Percentiles rank a stretch among this genome's conserved stretches.
phyloP scores from a whole-genome alignment of 441 rosid species.

The Kokia cookei region DNA sequence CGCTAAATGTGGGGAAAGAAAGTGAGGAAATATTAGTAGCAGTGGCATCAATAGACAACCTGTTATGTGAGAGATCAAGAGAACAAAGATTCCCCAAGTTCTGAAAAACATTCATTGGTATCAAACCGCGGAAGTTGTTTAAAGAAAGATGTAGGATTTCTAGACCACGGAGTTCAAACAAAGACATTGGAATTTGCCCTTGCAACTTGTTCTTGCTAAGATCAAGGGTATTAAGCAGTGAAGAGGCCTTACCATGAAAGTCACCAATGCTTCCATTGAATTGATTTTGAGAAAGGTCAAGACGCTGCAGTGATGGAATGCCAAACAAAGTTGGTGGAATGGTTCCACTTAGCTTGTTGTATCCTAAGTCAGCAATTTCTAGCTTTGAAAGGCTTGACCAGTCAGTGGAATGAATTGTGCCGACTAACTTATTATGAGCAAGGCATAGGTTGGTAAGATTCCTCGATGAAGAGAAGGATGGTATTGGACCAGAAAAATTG shows the following conservation, averaged over 20 bases:
- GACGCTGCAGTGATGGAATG: slow-evolving; percentile 16
- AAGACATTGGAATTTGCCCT: slow-evolving; percentile 15
- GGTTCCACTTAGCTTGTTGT: slow-evolving; percentile 22
- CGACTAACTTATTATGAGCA: slow-evolving; percentile 7
- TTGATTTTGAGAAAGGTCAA: slow-evolving; percentile 29
- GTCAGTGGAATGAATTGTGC: slow-evolving; percentile 2
- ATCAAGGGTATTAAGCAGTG: slow-evolving; percentile 15
- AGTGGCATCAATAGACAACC: slow-evolving; percentile 12
- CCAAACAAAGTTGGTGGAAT: slow-evolving; percentile 27
- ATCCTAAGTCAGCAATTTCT: slow-evolving; percentile 9
- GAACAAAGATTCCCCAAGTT: slow-evolving; percentile 17
- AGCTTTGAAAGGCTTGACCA: slow-evolving; percentile 13
- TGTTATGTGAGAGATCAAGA: slow-evolving; percentile 37
- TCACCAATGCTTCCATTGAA: slow-evolving; percentile 17
- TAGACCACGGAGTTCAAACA: slow-evolving; percentile 18
- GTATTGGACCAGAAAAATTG: slow-evolving; percentile 11
- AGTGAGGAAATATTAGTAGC: neutral
- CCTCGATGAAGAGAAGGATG: neutral
- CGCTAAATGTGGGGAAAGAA: slow-evolving; percentile 2
- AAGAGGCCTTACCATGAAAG: neutral
- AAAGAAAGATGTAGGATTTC: slow-evolving; percentile 31
- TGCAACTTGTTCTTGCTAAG: slow-evolving; percentile 26
- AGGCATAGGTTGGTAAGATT: neutral
- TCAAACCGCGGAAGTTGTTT: slow-evolving; percentile 35
- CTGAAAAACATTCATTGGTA: neutral